Base-by-base conservation (phyloP, 2,329 filamentous ascomycete species). In the Colletotrichum karsti region DNA sequence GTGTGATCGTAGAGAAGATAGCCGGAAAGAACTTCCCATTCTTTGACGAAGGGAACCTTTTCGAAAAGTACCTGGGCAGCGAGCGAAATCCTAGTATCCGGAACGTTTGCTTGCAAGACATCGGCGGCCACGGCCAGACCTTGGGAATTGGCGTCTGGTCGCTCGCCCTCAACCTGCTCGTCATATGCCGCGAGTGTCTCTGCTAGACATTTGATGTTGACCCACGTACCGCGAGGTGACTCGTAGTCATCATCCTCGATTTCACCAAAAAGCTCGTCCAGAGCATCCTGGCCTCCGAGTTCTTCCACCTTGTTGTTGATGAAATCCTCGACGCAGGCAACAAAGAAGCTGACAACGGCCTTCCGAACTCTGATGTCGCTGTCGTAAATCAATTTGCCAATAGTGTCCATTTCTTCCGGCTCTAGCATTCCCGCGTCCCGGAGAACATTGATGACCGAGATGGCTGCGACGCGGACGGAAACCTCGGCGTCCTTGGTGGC, bases 1-100 rank as follows among this genome's bases (percentile, higher is more conserved):
- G 94, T 96, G 78, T 98, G 95, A 74, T 99, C 96, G 76, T 93
- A 97, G 2, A 99, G 84, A 7, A 99, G 87, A 78, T 98, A 99
- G 15, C 94, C 94, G 26, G 94, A 92, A 63, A 99, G 81, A 5
- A 92, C 87, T 75, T 97, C 93, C 96, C 96, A 99, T 64, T 94
- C 90, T 72, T 90, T 89, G 30, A 98, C 87, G 73, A 96, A 93
- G 1, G 90, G 85, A 68, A 98, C 88, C 73, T 92, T 91, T 70
- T 96, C 93, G 74, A 93, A 97, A 5, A 98, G 85, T 1, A 91
- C 92, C 77, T 97, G 93, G 0, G 94, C 92, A 18, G 95, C 95
- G 28, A 97, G 86, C 3, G 93, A 92, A 73, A 97, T 94, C 56
- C 95, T 89, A 0, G 94, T 96, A 71, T 97, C 94, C 1, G 91